phyloP scores from a whole-genome alignment of 495 filamentous ascomycete genomes.

The Podospora pseudoanserina region DNA sequence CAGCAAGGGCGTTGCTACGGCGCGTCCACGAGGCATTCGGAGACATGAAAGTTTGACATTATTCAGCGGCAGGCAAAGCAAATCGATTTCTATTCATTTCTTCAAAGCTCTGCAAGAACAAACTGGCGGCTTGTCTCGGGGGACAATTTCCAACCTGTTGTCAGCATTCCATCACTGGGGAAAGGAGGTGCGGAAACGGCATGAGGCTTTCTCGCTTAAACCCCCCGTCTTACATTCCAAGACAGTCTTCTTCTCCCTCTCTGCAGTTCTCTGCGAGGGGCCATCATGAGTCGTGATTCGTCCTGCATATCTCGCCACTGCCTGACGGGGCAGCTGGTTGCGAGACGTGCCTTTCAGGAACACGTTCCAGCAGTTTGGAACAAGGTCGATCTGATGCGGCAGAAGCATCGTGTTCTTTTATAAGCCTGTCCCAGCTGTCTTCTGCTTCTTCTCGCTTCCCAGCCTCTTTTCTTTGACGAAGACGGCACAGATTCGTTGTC shows the following conservation, averaged over 20 bases:
- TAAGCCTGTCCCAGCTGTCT: slow-evolving; percentile 15
- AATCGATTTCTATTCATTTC: slow-evolving; percentile 1
- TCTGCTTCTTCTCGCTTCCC: neutral
- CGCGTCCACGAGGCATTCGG: slow-evolving; percentile 13
- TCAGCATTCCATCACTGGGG: slow-evolving; percentile 24
- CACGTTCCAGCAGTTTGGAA: slow-evolving; percentile 21
- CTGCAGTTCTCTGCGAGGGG: neutral
- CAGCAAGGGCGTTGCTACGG: slow-evolving; percentile 22
- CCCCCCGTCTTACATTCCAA: slow-evolving; percentile 23
- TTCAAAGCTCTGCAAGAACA: slow-evolving; percentile 7
- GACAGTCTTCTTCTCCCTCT: neutral
- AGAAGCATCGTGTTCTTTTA: slow-evolving; percentile 19
- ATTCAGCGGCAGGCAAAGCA: slow-evolving; percentile 8
- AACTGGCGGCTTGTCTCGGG: slow-evolving; percentile 10
- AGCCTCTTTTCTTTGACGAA: slow-evolving; percentile 22
- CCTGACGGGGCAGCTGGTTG: neutral
- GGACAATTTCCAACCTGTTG: slow-evolving; percentile 4
- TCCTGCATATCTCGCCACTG: neutral
- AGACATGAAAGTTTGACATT: slow-evolving; percentile 1
- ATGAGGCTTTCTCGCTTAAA: slow-evolving; percentile 7
- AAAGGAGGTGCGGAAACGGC: slow-evolving; percentile 21
- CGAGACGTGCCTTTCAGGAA: slow-evolving; percentile 8
- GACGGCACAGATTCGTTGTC: slow-evolving; percentile 5
- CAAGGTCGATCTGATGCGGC: slow-evolving; percentile 17
- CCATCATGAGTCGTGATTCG: neutral